These are phyloP conservation scores for Vaccinium corymbosum DNA, from an alignment of 148 eudicot species.

Conservation along the genomic window DNA sequence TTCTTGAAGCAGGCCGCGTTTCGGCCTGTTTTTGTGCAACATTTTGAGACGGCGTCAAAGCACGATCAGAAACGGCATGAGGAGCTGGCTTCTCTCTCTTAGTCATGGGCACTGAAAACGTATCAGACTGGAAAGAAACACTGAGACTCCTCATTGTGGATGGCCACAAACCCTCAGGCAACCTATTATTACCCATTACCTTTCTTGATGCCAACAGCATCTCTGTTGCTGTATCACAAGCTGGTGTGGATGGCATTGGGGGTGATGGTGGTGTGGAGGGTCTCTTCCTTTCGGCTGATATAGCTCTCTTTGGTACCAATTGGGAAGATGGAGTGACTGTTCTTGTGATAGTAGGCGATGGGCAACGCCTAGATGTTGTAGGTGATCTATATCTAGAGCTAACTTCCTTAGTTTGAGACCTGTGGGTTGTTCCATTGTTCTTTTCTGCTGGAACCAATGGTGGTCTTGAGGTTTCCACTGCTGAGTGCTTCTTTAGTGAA, in stretches of 20 bases:
- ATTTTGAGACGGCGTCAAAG: slow-evolving; percentile 70
- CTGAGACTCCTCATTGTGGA: slow-evolving; percentile 88
- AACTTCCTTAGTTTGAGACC: slow-evolving; percentile 60
- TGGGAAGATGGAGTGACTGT: slow-evolving; percentile 40
- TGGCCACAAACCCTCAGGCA: slow-evolving; percentile 85
- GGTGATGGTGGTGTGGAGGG: slow-evolving; percentile 75
- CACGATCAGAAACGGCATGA: slow-evolving; percentile 65
- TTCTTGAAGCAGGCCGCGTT: slow-evolving; percentile 38
- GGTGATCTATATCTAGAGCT: slow-evolving; percentile 85
- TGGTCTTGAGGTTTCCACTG: slow-evolving; percentile 49
- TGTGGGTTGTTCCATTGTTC: slow-evolving; percentile 55
- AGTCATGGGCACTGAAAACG: slow-evolving; percentile 54
- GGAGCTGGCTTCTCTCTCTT: slow-evolving; percentile 69
- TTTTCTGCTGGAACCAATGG: slow-evolving; percentile 50
- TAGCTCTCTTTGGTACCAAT: slow-evolving; percentile 57
- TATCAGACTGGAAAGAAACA: slow-evolving; percentile 82
- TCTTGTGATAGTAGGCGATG: slow-evolving; percentile 60
- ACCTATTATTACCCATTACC: slow-evolving; percentile 34
- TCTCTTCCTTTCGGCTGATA: slow-evolving; percentile 80
- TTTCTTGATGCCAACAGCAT: slow-evolving; percentile 49
- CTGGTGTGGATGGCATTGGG: slow-evolving; percentile 65
- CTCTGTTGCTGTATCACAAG: slow-evolving; percentile 50
- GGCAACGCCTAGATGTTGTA: slow-evolving; percentile 50
- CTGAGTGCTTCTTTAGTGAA: slow-evolving; percentile 43
- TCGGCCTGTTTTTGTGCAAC: slow-evolving; percentile 50